Conservation (phyloP, 805 yeast genomes). For the Wickerhamiella sergipiensis region DNA sequence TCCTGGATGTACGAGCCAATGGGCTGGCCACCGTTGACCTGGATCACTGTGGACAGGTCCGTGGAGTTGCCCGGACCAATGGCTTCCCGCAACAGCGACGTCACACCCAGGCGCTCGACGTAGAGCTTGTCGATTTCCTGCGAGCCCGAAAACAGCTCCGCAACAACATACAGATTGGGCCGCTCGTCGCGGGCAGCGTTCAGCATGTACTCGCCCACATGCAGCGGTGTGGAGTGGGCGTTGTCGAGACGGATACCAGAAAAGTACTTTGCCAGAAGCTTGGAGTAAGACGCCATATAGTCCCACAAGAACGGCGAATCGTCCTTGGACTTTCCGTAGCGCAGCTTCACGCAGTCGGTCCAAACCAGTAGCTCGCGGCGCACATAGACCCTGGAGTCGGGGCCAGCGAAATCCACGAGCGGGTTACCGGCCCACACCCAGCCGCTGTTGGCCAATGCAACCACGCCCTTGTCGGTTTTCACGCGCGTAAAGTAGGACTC, state of each 20-base stretch:
- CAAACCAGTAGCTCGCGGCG: slow-evolving; percentile 90
- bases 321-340: slow-evolving; percentile 64
- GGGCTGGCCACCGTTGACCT: slow-evolving; percentile 89
- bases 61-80: slow-evolving; percentile 90
- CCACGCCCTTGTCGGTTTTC: slow-evolving; percentile 35
- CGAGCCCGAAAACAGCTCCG: slow-evolving; percentile 87
- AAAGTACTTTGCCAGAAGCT: slow-evolving; percentile 56
- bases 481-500: slow-evolving; percentile 85
- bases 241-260: slow-evolving; percentile 89
- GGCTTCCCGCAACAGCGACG: slow-evolving; percentile 85
- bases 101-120: slow-evolving; percentile 81
- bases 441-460: slow-evolving; percentile 75
- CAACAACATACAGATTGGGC: slow-evolving; percentile 82
- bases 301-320: slow-evolving; percentile 89
- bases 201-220: slow-evolving; percentile 78
- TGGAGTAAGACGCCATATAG: slow-evolving; percentile 68
- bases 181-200: slow-evolving; percentile 79
- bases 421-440: slow-evolving; percentile 99
- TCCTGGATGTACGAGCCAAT: slow-evolving; percentile 80
- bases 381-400: slow-evolving; percentile 62
- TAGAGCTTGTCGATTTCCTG: slow-evolving; percentile 81
- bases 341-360: slow-evolving; percentile 92
- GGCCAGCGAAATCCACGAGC: slow-evolving; percentile 80
- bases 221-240: slow-evolving; percentile 91
- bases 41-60: slow-evolving; percentile 75